These are phyloP conservation scores for Withania somnifera DNA, from an alignment of 305 asterid genomes.

Conservation along the genomic window DNA sequence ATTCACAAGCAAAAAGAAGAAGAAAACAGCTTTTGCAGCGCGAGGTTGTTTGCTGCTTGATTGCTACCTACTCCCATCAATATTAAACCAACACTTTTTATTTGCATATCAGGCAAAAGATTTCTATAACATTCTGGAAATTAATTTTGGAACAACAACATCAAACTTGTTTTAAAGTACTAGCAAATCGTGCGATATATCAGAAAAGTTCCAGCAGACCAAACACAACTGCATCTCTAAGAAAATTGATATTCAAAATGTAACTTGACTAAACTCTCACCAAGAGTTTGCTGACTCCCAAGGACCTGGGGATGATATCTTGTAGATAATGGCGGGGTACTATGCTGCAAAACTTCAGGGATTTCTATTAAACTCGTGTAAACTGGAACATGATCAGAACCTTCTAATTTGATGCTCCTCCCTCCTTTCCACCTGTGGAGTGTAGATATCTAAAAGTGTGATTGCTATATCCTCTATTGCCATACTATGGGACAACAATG, in stretches of 20 bases:
- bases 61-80: not conserved
- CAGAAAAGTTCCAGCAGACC: not conserved
- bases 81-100: not conserved
- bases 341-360: constrained; percentile 47
- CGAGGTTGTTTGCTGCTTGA: not conserved
- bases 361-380: constrained; percentile 45
- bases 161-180: not conserved
- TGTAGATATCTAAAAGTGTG: not conserved
- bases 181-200: not conserved
- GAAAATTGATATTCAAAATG: not conserved
- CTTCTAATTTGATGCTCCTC: constrained; percentile 72
- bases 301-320: constrained; percentile 83
- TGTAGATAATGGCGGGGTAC: constrained; percentile 71
- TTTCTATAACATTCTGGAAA: not conserved
- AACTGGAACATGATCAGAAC: constrained; percentile 96
- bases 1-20: not conserved
- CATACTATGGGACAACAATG: not conserved
- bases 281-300: constrained; percentile 86
- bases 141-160: not conserved
- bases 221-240: not conserved
- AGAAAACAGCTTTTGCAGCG: not conserved
- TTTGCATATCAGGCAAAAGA: not conserved
- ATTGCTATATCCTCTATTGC: not conserved
- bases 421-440: constrained; percentile 46
- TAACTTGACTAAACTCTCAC: constrained; percentile 25